Conservation (phyloP, 2,329 filamentous ascomycete species). For the Trichophyton mentagrophytes region DNA sequence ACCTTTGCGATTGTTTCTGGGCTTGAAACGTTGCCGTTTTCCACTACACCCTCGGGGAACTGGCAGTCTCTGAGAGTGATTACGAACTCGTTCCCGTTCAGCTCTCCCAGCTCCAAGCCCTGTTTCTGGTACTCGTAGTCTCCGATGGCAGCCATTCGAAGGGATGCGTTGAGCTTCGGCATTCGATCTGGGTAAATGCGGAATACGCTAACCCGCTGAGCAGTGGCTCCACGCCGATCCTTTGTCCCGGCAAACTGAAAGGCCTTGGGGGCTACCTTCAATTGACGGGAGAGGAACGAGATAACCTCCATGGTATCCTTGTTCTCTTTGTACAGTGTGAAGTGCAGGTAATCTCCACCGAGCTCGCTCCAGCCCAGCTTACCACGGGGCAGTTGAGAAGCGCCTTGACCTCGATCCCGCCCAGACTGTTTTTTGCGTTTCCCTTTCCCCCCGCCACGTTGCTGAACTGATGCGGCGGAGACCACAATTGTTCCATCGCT, state of each 20-base stretch:
- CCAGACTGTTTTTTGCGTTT: constrained; percentile 17
- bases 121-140: constrained; percentile 66
- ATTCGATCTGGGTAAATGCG: constrained; percentile 51
- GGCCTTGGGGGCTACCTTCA: constrained; percentile 55
- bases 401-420: constrained; percentile 16
- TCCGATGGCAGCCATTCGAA: constrained; percentile 55
- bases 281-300: constrained; percentile 58
- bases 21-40: constrained; percentile 20
- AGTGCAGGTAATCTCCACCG: constrained; percentile 73
- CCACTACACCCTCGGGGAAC: constrained; percentile 37
- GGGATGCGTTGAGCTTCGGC: constrained; percentile 46
- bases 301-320: constrained; percentile 91
- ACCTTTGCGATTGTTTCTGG: constrained; percentile 33
- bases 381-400: constrained; percentile 21
- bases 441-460: constrained; percentile 11
- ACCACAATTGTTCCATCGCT: constrained; percentile 56
- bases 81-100: constrained; percentile 81
- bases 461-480: constrained; percentile 28
- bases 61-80: constrained; percentile 81
- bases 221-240: constrained; percentile 74
- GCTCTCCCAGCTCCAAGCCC: constrained; percentile 67
- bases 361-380: constrained; percentile 51
- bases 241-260: constrained; percentile 84
- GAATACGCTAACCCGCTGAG: constrained; percentile 62
- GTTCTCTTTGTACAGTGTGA: constrained; percentile 92